Evolutionary conservation across 228 moss, liverwort and hornwort genomes (phyloP).

Genomic region (Sphagnum magellanicum): DNA sequence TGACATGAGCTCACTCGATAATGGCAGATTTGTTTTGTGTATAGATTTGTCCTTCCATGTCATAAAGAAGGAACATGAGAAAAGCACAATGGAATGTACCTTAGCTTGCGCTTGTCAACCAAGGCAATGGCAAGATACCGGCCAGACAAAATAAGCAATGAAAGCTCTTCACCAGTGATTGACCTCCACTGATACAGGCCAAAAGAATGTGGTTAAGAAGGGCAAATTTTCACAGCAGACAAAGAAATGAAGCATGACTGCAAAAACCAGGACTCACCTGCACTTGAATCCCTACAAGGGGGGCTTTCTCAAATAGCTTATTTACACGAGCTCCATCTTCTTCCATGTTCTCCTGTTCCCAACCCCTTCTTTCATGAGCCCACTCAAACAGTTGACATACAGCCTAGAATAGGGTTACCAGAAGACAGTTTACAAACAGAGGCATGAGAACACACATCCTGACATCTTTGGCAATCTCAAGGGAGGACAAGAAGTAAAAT

Average conservation of each 20-base stretch:
- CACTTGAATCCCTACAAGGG: conserved; percentile 80
- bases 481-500: too few relatives aligned
- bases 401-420: too few relatives aligned
- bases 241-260: background rate
- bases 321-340: conserved; percentile 92
- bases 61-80: too few relatives aligned
- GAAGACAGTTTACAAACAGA: too few relatives aligned
- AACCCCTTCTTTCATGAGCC: too few relatives aligned
- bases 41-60: too few relatives aligned
- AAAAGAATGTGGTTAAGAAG: background rate
- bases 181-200: conserved; percentile 78
- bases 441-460: too few relatives aligned
- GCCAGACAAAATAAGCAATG: conserved; percentile 85
- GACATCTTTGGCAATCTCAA: too few relatives aligned
- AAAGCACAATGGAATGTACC: conserved; percentile 25
- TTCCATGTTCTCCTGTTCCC: conserved; percentile 77
- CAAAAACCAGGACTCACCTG: conserved; percentile 32
- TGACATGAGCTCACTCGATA: too few relatives aligned
- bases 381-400: background rate
- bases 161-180: conserved; percentile 90
- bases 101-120: conserved; percentile 98
- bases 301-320: conserved; percentile 78
- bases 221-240: conserved; percentile 5
- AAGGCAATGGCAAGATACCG: conserved; percentile 91
- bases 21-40: too few relatives aligned